Percentiles rank a stretch among this genome's conserved stretches.
Evolutionary conservation across 306 rosid genomes (phyloP).

Genomic region (Dryas drummondii): DNA sequence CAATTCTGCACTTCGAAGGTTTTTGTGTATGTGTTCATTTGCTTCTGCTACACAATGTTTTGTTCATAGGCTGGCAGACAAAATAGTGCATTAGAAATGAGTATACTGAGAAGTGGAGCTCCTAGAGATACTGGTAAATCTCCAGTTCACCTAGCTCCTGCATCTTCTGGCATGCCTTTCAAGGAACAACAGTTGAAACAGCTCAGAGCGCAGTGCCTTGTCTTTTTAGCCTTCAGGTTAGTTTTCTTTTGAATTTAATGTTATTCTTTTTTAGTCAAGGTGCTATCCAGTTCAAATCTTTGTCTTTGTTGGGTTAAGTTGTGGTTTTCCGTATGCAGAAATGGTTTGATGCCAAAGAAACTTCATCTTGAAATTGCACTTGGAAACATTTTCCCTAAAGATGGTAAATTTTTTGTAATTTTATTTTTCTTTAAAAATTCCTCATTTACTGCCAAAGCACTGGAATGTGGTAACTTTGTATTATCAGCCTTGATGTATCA

Average conservation of each 20-base stretch:
- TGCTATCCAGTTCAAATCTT: slow-evolving; percentile 8
- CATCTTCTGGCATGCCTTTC: slow-evolving; percentile 67
- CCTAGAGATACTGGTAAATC: slow-evolving; percentile 86
- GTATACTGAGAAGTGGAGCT: slow-evolving; percentile 56
- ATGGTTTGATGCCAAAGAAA: slow-evolving; percentile 89
- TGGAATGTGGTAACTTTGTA: background rate
- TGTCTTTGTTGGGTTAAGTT: slow-evolving; percentile 27
- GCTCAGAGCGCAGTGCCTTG: slow-evolving; percentile 99
- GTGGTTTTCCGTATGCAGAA: slow-evolving; percentile 56
- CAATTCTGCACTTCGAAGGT: slow-evolving; percentile 22
- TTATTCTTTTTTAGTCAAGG: slow-evolving; percentile 14
- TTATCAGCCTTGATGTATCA: slow-evolving; percentile 22
- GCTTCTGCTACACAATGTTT: slow-evolving; percentile 36
- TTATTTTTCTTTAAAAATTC: background rate
- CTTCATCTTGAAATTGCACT: slow-evolving; percentile 98
- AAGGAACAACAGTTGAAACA: slow-evolving; percentile 93
- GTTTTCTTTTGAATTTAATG: slow-evolving; percentile 10
- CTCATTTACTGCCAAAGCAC: slow-evolving; percentile 7
- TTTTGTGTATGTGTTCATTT: slow-evolving; percentile 19
- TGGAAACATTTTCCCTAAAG: slow-evolving; percentile 68
- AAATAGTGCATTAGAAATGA: slow-evolving; percentile 55
- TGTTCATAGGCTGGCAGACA: slow-evolving; percentile 70
- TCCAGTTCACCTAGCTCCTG: slow-evolving; percentile 42
- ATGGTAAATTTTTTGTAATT: slow-evolving; percentile 47
- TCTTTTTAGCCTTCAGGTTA: slow-evolving; percentile 92